phyloP scores from a whole-genome alignment of 768 basidiomycete genomes.

The Suillus hirtellus region DNA sequence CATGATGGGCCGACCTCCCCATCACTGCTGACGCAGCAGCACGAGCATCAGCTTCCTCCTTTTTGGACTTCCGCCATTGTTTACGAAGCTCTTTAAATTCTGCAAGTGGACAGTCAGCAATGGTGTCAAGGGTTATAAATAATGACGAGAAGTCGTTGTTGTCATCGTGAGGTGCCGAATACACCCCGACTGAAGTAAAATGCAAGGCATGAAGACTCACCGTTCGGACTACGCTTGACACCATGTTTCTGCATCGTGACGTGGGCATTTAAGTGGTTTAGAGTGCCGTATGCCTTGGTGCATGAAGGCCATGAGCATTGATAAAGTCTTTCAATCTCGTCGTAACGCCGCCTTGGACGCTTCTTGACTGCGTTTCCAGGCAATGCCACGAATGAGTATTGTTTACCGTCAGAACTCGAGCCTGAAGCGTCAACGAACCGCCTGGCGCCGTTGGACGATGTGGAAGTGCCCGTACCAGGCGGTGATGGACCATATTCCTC shows the following conservation, averaged over 20 bases:
- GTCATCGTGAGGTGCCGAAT: slow-evolving; percentile 11
- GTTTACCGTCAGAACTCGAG: slow-evolving; percentile 54
- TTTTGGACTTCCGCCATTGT: slow-evolving; percentile 93
- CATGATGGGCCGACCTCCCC: slow-evolving; percentile 13
- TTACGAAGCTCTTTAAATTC: slow-evolving; percentile 99
- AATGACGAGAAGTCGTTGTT: slow-evolving; percentile 12
- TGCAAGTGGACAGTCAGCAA: slow-evolving; percentile 36
- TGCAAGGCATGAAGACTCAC: slow-evolving; percentile 46
- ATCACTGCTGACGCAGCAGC: slow-evolving; percentile 21
- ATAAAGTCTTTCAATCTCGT: slow-evolving; percentile 95
- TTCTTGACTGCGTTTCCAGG: slow-evolving; percentile 83
- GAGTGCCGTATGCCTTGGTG: slow-evolving; percentile 86
- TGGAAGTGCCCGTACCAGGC: slow-evolving; percentile 61
- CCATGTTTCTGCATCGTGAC: slow-evolving; percentile 99
- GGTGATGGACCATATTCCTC: slow-evolving; percentile 62
- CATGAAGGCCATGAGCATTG: slow-evolving; percentile 79
- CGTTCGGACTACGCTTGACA: slow-evolving; percentile 81
- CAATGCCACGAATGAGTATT: slow-evolving; percentile 79
- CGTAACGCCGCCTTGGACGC: slow-evolving; percentile 82
- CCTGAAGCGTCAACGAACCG: slow-evolving; percentile 23
- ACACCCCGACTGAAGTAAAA: slow-evolving; percentile 9
- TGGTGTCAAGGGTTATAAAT: background rate
- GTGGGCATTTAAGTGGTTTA: slow-evolving; percentile 97
- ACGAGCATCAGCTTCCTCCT: slow-evolving; percentile 52
- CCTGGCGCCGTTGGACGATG: slow-evolving; percentile 45